Evolutionary conservation across 164 flowering plant species (phyloP), one percentile per base, ranked within the genome.

Genomic region (Houttuynia cordata): DNA sequence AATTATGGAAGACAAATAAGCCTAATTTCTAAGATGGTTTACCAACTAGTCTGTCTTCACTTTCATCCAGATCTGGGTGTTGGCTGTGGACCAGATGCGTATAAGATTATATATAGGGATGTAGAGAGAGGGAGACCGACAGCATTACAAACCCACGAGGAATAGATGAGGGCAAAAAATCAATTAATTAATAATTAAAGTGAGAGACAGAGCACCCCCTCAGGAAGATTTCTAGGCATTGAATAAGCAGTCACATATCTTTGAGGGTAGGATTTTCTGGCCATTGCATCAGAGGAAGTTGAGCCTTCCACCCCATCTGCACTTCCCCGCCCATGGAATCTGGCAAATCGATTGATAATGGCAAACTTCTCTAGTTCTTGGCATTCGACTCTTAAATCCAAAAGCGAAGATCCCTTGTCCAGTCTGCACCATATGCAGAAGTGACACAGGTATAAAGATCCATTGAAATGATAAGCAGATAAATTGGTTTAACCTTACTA

Each of bases 331-430:
- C 77, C 70, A 66, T 84, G 93, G 71, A 88, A 86, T 71, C 67
- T 88, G 41, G 96, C 97, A 73, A 91, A 84, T 42, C 95, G 85
- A 57, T 85, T 87, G 73, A 87, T 84, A 60, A 81, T 73, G 15
- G 86, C 70, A 68, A 85, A 78, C 61, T 73, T 80, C 71, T 88
- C 96, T 61, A 86, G 57, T 47, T 91, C 98, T 67, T 81, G 87
- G 62, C 68, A 74, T 64, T 87, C 92, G 64, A 83, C 70, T 70
- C 73, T 81, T 54, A 87, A 3, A 62, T 86, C 92, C 64, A 76
- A 25, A 19, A 83, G 51, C 23, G 88, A 86, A 45, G 74, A 69
- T 61, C 71, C 68, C 67, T 72, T 80, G 45, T 83, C 90, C 78
- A 86, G 55, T 68, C 97, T 91, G 89, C 78, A 74, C 51, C 57